Conservation (phyloP, 2,329 filamentous ascomycete species). For the Colletotrichum viniferum region DNA sequence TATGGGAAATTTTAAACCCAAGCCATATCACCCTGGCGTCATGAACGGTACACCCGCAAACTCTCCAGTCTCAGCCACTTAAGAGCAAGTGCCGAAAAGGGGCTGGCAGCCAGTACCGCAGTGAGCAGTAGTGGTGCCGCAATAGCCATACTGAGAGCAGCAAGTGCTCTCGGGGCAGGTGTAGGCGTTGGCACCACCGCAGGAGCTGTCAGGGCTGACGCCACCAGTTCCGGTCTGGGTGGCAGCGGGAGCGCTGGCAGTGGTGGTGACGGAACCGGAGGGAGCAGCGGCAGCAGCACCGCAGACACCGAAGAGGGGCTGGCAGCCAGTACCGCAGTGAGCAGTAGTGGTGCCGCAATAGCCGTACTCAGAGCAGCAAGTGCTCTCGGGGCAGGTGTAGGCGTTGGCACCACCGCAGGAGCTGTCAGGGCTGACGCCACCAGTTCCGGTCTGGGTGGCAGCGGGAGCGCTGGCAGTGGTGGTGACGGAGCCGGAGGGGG, state of each 20-base stretch:
- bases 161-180: constrained; percentile 15
- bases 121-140: constrained; percentile 23
- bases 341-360: constrained; percentile 23
- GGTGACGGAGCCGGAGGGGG: background rate
- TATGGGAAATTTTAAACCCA: background rate
- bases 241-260: constrained; percentile 5
- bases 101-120: constrained; percentile 22
- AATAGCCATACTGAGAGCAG: constrained; percentile 25
- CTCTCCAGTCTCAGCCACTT: background rate
- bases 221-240: constrained; percentile 5
- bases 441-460: background rate
- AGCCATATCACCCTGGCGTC: background rate
- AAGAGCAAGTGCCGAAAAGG: constrained; percentile 14
- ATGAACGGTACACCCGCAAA: too few relatives aligned
- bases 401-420: constrained; percentile 12
- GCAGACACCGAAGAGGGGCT: constrained; percentile 24
- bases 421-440: constrained; percentile 13
- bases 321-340: constrained; percentile 23
- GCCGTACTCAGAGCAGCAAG: constrained; percentile 25
- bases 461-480: constrained; percentile 1
- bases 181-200: constrained; percentile 9
- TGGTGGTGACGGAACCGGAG: background rate
- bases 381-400: constrained; percentile 1
- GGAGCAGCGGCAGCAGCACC: constrained; percentile 1
- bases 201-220: constrained; percentile 11